phyloP scores from a whole-genome alignment of 176 grass and related monocot genomes.

The Dendrocalamus sinicus region DNA sequence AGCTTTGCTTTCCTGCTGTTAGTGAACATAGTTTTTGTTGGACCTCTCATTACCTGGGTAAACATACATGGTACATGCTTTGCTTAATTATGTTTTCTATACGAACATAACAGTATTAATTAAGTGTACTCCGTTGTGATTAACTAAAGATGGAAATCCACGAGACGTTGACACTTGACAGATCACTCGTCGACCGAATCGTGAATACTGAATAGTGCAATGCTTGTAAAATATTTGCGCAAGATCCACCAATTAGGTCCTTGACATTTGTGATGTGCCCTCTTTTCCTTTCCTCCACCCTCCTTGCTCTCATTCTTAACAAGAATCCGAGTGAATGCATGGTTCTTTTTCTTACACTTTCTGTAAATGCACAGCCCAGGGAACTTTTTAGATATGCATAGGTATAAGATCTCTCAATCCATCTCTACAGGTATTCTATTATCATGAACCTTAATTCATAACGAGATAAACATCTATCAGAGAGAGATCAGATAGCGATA shows the following conservation, averaged over 20 bases:
- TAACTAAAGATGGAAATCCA: neutral
- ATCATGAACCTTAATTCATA: too few species aligned
- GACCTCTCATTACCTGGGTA: neutral
- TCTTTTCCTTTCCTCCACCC: neutral
- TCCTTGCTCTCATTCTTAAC: neutral
- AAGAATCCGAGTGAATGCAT: neutral
- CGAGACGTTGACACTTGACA: neutral
- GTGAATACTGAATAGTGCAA: neutral
- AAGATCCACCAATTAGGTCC: neutral
- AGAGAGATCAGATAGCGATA: too few species aligned
- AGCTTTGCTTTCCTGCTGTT: neutral
- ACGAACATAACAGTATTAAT: neutral
- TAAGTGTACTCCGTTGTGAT: neutral
- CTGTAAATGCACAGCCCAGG: neutral
- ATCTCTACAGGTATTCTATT: neutral
- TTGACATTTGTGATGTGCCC: conserved; percentile 12
- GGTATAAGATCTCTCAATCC: neutral
- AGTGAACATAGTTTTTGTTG: neutral
- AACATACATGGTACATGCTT: neutral
- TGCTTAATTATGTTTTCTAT: neutral
- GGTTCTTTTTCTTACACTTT: neutral
- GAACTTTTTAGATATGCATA: neutral
- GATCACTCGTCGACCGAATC: neutral
- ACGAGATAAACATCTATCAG: rapidly evolving
- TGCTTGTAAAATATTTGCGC: neutral